Evolutionary conservation across 139 green algal species (phyloP), one percentile per base, ranked within the genome.

Genomic region (Limnomonas spitsbergensis): DNA sequence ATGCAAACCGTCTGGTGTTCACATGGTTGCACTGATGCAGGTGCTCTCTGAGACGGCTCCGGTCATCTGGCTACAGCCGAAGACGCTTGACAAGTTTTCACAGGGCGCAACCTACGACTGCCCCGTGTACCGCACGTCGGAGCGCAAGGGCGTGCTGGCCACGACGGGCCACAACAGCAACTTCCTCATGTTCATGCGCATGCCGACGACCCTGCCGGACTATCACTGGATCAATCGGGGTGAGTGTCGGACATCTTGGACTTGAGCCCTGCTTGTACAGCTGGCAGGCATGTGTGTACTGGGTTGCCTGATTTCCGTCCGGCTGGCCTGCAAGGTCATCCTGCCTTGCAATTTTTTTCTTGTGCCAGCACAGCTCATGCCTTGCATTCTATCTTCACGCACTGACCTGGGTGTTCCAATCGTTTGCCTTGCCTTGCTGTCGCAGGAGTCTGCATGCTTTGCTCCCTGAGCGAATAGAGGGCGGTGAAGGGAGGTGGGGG

Each of bases 161-260:
- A 95, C 91, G 1, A 95, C 91, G 4, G 91, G 91, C 1, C 91
- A 95, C 84, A 91, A 83, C n/a, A 96, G 90, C 31, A 96, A 96
- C 78, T 96, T 94, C 81, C 87, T 96, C 1, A 92, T 93, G 86
- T 88, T 91, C 77, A 77, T 93, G n/a, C 75, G 78, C 39, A 77
- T 96, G 80, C 91, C 90, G 0, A 88, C 73, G n/a, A 73, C 78
- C 26, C 68, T 84, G 80, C 82, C 80, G 27, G 73, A 87, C 32
- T 83, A 66, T 40, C 87, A 94, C 73, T 96, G 90, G 90, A 91
- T 85, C 29, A 85, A 92, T 79, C 75, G 88, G 0, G 91, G 91
- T 35, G 20, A 61, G 47, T 61, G 14, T 61, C 20, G 20, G 47
- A 61, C 14, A 29, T 61, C 47, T 29, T 29, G 47, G 47, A 61